A percentile compares a stretch with the other conserved stretches of the same genome.
These are phyloP conservation scores for Candida ficus DNA, from an alignment of 805 yeast genomes.

Conservation along the genomic window DNA sequence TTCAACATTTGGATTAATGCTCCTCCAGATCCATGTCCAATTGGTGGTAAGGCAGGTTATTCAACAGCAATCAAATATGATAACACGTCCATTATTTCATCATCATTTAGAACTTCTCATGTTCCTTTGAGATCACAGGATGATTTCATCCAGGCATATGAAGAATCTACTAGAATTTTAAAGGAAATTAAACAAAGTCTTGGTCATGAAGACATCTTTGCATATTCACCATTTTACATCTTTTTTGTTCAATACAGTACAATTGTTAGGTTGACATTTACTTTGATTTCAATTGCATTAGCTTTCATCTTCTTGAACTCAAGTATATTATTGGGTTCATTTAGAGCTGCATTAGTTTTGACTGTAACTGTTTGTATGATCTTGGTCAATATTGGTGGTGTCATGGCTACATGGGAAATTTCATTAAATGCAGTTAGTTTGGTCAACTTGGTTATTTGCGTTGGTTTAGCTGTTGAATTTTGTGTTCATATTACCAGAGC, in stretches of 20 bases:
- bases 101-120: constrained; percentile 79
- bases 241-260: constrained; percentile 85
- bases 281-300: constrained; percentile 48
- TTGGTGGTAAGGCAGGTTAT: constrained; percentile 95
- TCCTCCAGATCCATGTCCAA: constrained; percentile 86
- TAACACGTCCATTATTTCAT: constrained; percentile 41
- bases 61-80: constrained; percentile 48
- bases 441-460: constrained; percentile 87
- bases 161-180: constrained; percentile 63
- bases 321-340: constrained; percentile 59
- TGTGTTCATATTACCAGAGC: constrained; percentile 84
- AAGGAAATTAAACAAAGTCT: constrained; percentile 41
- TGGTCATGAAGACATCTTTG: constrained; percentile 57
- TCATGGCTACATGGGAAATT: constrained; percentile 69
- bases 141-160: constrained; percentile 79
- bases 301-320: constrained; percentile 47
- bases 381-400: constrained; percentile 69
- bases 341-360: constrained; percentile 52
- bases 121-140: constrained; percentile 71
- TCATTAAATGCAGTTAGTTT: constrained; percentile 84
- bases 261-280: constrained; percentile 53
- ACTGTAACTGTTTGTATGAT: constrained; percentile 57
- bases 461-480: constrained; percentile 91
- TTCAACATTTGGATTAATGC: constrained; percentile 78
- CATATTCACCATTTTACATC: constrained; percentile 90